Conservation (phyloP, 306 rosid species). For the Sicyos baderoa region DNA sequence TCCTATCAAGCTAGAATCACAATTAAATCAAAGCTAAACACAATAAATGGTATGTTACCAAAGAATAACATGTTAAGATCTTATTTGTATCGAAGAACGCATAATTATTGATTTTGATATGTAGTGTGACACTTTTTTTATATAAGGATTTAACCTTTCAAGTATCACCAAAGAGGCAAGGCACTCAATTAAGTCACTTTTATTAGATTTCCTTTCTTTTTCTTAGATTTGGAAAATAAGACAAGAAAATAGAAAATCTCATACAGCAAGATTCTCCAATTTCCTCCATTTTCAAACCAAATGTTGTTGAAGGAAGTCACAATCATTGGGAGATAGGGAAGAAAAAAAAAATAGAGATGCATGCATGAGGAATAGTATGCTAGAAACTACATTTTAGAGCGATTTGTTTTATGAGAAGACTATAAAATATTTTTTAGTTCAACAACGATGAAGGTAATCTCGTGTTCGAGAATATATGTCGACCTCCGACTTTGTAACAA, state of each 20-base stretch:
- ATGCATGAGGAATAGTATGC: not conserved
- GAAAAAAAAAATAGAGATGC: not conserved
- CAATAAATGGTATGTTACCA: not conserved
- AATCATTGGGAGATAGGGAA: not conserved
- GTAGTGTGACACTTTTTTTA: not conserved
- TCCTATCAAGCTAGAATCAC: no score
- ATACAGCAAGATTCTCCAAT: slow-evolving; percentile 8
- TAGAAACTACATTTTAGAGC: no score
- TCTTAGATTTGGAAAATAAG: slow-evolving; percentile 13
- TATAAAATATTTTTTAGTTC: no score
- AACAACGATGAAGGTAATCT: no score
- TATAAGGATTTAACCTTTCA: no score
- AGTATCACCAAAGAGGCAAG: no score
- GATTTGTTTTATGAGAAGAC: no score
- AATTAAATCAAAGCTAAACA: no score
- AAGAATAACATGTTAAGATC: not conserved
- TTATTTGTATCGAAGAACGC: not conserved
- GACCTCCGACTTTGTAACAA: no score
- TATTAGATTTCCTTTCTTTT: not conserved
- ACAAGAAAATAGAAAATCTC: not conserved
- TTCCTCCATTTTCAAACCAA: not conserved
- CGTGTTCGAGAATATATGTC: no score
- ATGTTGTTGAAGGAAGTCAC: no score
- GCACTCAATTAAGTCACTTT: slow-evolving; percentile 1
- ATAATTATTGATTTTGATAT: not conserved